Base-by-base conservation (phyloP, 257 asterid species). In the Verbena officinalis region DNA sequence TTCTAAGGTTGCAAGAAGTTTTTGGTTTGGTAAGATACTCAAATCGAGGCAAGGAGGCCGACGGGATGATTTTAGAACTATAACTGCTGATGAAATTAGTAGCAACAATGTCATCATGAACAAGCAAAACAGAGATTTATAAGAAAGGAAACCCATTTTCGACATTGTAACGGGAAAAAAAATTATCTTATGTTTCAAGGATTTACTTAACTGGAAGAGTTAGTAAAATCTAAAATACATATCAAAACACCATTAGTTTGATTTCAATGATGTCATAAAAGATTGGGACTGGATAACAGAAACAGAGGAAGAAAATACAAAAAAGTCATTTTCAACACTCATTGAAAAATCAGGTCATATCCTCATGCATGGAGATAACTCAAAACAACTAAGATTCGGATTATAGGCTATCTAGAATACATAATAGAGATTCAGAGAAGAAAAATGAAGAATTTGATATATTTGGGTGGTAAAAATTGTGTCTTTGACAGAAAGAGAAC, bases 1-100 rank as follows among this genome's bases (percentile, higher is more conserved):
- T 42, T 64, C 55, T 10, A 72, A 14, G 56, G 55, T 14, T 31
- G 81, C 54, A 43, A 70, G 72, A 65, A 71, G 19, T 65, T 53
- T 76, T 68, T 84, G 68, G 64, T 19, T 69, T 4, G 87, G 82
- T 13, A 74, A 67, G 12, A 62, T 48, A 59, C 59, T 73, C n/a
- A 65, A 55, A 61, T 86, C 82, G 16, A 72, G 21, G 8, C 70
- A 73, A 48, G 55, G 63, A 52, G 67, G 50, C 7, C 20, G 4
- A 16, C 54, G 69, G 2, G 80, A 72, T 7, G 96, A 79, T 39
- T 83, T 80, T 59, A 86, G 56, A 27, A 84, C 69, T 49, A 54
- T 64, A 27, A 81, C 70, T 83, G 89, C 70, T 48, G 92, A 84
- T 23, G 76, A 19, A 30, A 85, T 63, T 57, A 91, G 71, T 57